phyloP scores from a whole-genome alignment of 495 filamentous ascomycete genomes.

The Trypethelium eluteriae region DNA sequence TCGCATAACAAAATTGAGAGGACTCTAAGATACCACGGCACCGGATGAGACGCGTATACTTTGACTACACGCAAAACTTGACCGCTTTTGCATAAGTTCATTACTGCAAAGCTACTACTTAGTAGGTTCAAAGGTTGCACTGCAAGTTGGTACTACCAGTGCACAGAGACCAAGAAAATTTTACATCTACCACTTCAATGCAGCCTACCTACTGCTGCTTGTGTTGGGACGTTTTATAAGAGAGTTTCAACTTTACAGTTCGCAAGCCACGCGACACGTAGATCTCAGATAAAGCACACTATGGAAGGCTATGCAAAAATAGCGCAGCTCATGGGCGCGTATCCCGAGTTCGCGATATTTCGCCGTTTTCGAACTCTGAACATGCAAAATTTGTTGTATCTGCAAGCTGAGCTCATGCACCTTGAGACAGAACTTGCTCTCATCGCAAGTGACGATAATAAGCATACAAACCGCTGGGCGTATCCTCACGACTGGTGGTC shows the following conservation, averaged over 20 bases:
- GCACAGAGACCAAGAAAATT: too few species aligned
- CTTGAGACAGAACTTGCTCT: constrained; percentile 11
- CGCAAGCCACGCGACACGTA: neutral
- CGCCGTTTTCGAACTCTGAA: constrained; percentile 17
- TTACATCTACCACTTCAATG: neutral
- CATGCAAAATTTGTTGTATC: constrained; percentile 13
- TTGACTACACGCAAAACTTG: neutral
- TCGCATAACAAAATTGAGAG: neutral
- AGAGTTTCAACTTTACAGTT: neutral
- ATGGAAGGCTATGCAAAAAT: neutral
- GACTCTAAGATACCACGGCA: neutral
- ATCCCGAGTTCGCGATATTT: constrained; percentile 16
- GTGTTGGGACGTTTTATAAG: too few species aligned
- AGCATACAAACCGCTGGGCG: neutral
- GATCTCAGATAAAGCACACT: neutral
- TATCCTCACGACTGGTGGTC: neutral
- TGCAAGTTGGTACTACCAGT: neutral
- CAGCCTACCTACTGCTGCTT: neutral
- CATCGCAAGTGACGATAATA: neutral
- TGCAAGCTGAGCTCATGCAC: constrained; percentile 16
- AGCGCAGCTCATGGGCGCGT: neutral
- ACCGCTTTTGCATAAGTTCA: too few species aligned
- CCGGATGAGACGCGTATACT: too few species aligned
- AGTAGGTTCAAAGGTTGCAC: too few species aligned
- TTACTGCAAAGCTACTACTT: too few species aligned